Conservation (phyloP, 2,329 filamentous ascomycete genomes). For the Orbilia oligospora region DNA sequence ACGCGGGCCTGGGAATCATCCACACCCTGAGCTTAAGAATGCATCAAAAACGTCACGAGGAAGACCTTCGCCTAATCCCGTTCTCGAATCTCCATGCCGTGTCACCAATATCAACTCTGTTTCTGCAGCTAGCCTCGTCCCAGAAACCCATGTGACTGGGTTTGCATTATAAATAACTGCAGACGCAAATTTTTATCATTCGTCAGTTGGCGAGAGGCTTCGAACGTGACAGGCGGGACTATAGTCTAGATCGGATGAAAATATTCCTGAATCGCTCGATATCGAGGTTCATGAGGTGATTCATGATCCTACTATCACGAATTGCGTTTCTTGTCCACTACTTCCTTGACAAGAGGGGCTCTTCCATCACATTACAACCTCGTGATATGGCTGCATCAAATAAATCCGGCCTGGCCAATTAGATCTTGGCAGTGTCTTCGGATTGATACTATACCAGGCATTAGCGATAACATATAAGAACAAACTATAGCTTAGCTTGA, state of each 20-base stretch:
- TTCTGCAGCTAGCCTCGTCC: conserved; percentile 35
- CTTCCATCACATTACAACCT: conserved; percentile 23
- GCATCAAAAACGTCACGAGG: conserved; percentile 9
- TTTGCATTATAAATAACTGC: conserved; percentile 33
- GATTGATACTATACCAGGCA: conserved; percentile 34
- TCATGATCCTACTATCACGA: conserved; percentile 9
- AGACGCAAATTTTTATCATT: conserved; percentile 19
- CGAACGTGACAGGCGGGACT: not conserved
- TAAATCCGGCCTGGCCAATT: conserved; percentile 9
- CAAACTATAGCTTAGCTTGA: conserved; percentile 19
- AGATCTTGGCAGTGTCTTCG: conserved; percentile 2
- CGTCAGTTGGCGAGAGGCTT: not conserved
- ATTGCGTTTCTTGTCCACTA: not conserved
- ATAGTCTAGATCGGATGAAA: conserved; percentile 39
- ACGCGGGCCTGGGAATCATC: not conserved
- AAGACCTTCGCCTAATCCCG: not conserved
- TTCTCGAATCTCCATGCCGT: conserved; percentile 40
- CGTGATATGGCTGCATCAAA: conserved; percentile 32
- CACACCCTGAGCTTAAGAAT: conserved; percentile 4
- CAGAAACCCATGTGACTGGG: conserved; percentile 25
- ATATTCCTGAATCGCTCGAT: not conserved
- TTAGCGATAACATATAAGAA: conserved; percentile 44
- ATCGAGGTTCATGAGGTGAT: conserved; percentile 5
- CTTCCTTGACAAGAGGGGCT: conserved; percentile 14
- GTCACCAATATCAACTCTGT: conserved; percentile 18